phyloP scores from a whole-genome alignment of 2,329 filamentous ascomycete genomes.

The Mollisiaceae sp. region DNA sequence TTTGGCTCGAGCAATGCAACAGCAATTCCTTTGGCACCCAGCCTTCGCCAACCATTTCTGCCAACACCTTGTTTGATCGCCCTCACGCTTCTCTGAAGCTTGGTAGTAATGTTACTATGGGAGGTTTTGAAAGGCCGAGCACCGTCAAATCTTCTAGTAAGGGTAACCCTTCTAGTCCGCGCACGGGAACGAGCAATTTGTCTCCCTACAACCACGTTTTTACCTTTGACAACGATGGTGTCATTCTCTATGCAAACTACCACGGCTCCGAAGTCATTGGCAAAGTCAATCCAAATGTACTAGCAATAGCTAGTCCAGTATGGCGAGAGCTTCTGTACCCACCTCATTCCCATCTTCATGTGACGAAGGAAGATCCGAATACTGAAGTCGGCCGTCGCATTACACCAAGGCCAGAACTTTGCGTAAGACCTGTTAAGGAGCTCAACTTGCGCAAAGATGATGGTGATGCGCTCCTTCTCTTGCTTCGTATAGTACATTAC shows the following conservation, averaged over 20 bases:
- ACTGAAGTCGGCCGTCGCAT: neutral
- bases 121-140: too few relatives aligned
- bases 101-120: too few relatives aligned
- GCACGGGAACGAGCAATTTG: neutral
- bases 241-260: neutral
- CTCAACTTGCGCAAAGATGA: constrained; percentile 22
- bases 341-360: too few relatives aligned
- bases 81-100: too few relatives aligned
- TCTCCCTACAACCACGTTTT: neutral
- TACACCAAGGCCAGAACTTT: neutral
- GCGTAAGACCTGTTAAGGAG: neutral
- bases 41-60: too few relatives aligned
- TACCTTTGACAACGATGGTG: neutral
- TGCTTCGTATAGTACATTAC: constrained; percentile 23
- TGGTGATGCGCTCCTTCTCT: constrained; percentile 14
- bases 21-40: too few relatives aligned
- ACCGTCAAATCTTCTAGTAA: too few relatives aligned
- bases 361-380: too few relatives aligned
- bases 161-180: too few relatives aligned
- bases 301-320: constrained; percentile 2
- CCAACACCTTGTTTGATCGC: too few relatives aligned
- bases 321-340: neutral
- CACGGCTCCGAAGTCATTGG: neutral
- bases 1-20: too few relatives aligned
- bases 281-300: neutral